Evolutionary conservation across 1,284 basidiomycete genomes (phyloP).

Genomic region (Sanguinoderma infundibulare): DNA sequence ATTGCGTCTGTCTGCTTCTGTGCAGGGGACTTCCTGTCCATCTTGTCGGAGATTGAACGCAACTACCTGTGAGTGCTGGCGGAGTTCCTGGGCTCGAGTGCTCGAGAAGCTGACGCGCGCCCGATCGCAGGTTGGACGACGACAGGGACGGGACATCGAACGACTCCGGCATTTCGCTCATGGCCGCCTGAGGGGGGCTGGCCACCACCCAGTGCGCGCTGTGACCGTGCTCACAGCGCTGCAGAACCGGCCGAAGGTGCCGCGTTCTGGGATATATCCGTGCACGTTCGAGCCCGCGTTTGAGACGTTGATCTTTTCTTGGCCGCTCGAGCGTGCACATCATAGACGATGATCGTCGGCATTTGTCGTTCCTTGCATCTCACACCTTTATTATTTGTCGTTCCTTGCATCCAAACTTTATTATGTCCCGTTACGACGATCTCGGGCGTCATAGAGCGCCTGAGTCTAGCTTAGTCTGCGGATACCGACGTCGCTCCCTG

Average conservation of each 20-base stretch:
- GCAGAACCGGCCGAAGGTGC: neutral
- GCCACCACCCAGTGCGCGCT: neutral
- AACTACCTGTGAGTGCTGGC: constrained; percentile 72
- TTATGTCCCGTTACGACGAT: constrained; percentile 8
- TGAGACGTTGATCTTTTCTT: too few relatives aligned
- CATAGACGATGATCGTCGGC: neutral
- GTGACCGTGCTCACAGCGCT: neutral
- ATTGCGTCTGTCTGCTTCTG: constrained; percentile 2
- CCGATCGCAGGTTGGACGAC: constrained; percentile 67
- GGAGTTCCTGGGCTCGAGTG: constrained; percentile 13
- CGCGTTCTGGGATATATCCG: neutral
- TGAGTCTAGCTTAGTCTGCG: constrained; percentile 4
- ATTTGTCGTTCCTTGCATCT: neutral
- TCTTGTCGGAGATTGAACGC: constrained; percentile 86
- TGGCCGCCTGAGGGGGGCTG: constrained; percentile 36
- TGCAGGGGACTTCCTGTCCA: constrained; percentile 87
- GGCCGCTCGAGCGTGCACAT: neutral
- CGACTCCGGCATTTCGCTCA: constrained; percentile 57
- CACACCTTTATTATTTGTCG: constrained; percentile 10
- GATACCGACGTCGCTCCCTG: constrained; percentile 16
- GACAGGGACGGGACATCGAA: constrained; percentile 67
- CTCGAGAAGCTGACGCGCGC: constrained; percentile 23
- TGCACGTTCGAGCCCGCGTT: neutral
- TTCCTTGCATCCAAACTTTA: neutral
- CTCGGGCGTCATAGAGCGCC: neutral